Conservation (phyloP, 2,329 filamentous ascomycete species). For the Alternaria sp. region DNA sequence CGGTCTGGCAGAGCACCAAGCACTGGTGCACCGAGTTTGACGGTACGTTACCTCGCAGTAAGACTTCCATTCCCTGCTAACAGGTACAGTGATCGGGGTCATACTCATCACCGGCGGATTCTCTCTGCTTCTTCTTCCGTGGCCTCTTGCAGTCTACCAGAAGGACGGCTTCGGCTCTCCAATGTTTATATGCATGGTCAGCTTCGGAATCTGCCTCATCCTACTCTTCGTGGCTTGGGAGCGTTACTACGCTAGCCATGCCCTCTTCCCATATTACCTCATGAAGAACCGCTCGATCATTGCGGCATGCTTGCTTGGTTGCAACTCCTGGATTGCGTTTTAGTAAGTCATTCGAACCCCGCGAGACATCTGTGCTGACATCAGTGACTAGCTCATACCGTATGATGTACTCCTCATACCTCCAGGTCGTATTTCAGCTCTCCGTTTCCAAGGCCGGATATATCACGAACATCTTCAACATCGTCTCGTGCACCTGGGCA, state of each 20-base stretch:
- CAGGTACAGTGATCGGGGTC: conserved; percentile 58
- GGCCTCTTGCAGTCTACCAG: conserved; percentile 58
- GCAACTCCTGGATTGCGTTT: conserved; percentile 27
- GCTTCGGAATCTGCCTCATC: conserved; percentile 42
- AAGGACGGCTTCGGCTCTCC: conserved; percentile 38
- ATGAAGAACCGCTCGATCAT: conserved; percentile 57
- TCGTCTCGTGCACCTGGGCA: conserved; percentile 26
- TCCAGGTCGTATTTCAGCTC: conserved; percentile 45
- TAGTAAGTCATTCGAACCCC: conserved; percentile 19
- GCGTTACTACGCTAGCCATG: conserved; percentile 43
- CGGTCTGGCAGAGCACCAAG: conserved; percentile 52
- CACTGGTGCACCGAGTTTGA: conserved; percentile 69
- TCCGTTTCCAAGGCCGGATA: conserved; percentile 24
- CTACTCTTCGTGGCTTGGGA: conserved; percentile 48
- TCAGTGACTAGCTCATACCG: conserved; percentile 31
- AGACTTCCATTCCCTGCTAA: neutral
- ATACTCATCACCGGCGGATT: conserved; percentile 66
- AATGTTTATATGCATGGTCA: conserved; percentile 48
- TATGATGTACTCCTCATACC: conserved; percentile 44
- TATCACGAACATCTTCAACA: conserved; percentile 30
- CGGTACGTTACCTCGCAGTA: conserved; percentile 9
- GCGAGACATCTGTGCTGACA: neutral
- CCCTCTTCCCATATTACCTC: conserved; percentile 53
- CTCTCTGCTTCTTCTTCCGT: conserved; percentile 69
- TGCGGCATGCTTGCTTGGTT: conserved; percentile 54